A percentile compares a stretch with the other conserved stretches of the same genome.
Conservation (phyloP, 805 yeast genomes). For the Kazachstania bromeliacearum region DNA sequence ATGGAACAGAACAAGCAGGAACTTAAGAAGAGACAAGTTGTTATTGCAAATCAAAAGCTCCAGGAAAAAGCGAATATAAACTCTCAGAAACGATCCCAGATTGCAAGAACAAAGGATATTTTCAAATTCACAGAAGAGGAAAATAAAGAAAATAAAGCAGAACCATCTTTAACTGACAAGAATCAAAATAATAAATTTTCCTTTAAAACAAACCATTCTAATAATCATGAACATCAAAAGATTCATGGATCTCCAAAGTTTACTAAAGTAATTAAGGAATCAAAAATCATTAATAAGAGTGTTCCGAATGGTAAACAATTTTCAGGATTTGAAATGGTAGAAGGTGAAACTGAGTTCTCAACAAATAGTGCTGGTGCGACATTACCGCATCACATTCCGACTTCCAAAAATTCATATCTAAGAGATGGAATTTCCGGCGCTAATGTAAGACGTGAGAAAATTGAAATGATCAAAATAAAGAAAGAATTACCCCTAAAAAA, state of each 20-base stretch:
- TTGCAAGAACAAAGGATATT: constrained; percentile 2
- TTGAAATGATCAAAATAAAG: background rate
- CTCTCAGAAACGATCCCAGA: background rate
- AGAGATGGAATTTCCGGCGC: constrained; percentile 6
- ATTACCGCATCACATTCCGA: constrained; percentile 25
- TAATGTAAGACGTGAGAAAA: background rate
- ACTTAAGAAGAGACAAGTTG: background rate
- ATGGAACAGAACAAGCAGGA: constrained; percentile 5
- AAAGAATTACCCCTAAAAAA: background rate
- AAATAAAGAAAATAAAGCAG: background rate
- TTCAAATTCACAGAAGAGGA: background rate
- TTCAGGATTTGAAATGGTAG: background rate
- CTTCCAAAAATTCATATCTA: constrained; percentile 22
- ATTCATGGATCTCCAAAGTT: constrained; percentile 3
- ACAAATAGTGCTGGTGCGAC: constrained; percentile 26
- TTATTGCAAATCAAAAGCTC: too few species aligned
- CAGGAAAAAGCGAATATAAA: too few species aligned
- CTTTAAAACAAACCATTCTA: too few species aligned
- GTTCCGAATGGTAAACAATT: background rate
- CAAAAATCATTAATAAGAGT: background rate
- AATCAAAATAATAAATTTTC: too few species aligned
- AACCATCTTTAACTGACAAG: too few species aligned
- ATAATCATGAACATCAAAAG: background rate
- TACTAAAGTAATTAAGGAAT: constrained; percentile 2
- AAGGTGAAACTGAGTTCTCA: background rate